A percentile compares a stretch with the other conserved stretches of the same genome.
phyloP scores from a whole-genome alignment of 148 eudicot species.

The Salicornia ramosissima region DNA sequence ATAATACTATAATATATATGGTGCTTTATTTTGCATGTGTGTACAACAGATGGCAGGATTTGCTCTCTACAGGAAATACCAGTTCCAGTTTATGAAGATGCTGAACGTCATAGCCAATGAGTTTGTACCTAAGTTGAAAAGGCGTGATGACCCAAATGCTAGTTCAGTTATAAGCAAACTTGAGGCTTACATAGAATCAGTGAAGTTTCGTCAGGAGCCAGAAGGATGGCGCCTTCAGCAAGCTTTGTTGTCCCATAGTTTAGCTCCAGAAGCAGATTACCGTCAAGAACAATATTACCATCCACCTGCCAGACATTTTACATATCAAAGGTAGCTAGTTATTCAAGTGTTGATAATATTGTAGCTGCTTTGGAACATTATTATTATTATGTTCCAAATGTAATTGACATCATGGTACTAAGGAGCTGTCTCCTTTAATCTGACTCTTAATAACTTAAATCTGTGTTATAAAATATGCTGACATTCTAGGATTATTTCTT shows the following conservation, averaged over 20 bases:
- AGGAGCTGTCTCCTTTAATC: too few species aligned
- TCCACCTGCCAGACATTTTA: conserved; percentile 12
- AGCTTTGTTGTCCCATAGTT: conserved; percentile 27
- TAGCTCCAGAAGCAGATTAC: conserved; percentile 10
- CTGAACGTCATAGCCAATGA: conserved; percentile 42
- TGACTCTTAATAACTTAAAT: too few species aligned
- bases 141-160: conserved; percentile 32
- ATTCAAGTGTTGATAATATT: not conserved
- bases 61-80: conserved; percentile 61
- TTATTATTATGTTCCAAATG: too few species aligned
- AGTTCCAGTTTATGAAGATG: conserved; percentile 65
- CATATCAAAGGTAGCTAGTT: conserved; percentile 15
- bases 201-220: conserved; percentile 52
- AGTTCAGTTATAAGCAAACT: conserved; percentile 35
- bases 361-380: not conserved
- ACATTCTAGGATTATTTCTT: too few species aligned
- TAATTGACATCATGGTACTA: too few species aligned
- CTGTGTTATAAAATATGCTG: too few species aligned
- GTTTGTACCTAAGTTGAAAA: conserved; percentile 44
- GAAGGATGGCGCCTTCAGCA: conserved; percentile 55
- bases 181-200: conserved; percentile 49
- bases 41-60: conserved; percentile 76
- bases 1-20: not conserved
- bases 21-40: not conserved
- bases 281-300: conserved; percentile 14